Evolutionary conservation across 805 yeast species (phyloP).

Genomic region (Saturnispora galanensis): DNA sequence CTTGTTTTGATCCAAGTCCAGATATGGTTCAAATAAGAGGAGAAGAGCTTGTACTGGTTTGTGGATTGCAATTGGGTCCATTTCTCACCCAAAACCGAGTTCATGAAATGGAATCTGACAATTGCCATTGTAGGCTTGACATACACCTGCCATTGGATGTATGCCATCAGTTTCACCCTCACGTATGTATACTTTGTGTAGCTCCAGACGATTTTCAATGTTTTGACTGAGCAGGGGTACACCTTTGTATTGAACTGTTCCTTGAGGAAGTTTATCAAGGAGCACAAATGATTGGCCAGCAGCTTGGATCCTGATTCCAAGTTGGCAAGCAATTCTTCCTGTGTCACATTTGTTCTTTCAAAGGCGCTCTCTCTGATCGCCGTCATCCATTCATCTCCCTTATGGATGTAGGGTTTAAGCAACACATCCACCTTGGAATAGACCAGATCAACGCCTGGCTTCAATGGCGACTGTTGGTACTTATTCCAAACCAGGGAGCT

Average conservation of each 20-base stretch:
- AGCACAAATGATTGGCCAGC: neutral
- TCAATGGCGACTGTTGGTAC: conserved; percentile 4
- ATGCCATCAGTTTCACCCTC: conserved; percentile 9
- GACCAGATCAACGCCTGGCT: conserved; percentile 5
- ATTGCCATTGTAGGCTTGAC: conserved; percentile 16
- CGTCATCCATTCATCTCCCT: neutral
- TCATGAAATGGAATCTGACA: conserved; percentile 10
- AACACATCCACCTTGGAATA: neutral
- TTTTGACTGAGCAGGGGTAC: conserved; percentile 12
- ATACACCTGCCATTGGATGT: conserved; percentile 18
- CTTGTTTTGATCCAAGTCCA: conserved; percentile 7
- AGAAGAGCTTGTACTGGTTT: conserved; percentile 5
- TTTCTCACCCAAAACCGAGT: conserved; percentile 17
- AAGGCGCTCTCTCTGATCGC: conserved; percentile 2
- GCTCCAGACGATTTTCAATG: conserved; percentile 1
- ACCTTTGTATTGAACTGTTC: conserved; percentile 4
- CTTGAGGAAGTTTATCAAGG: conserved; percentile 1
- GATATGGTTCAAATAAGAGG: conserved; percentile 4
- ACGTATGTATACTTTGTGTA: conserved; percentile 7
- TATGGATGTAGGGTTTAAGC: neutral
- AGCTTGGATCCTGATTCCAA: conserved; percentile 7
- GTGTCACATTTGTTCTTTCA: conserved; percentile 5
- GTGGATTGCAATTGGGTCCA: conserved; percentile 11
- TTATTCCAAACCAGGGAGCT: neutral
- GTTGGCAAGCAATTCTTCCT: conserved; percentile 4